Evolutionary conservation across 306 rosid species (phyloP).

Genomic region (Mucuna pruriens): DNA sequence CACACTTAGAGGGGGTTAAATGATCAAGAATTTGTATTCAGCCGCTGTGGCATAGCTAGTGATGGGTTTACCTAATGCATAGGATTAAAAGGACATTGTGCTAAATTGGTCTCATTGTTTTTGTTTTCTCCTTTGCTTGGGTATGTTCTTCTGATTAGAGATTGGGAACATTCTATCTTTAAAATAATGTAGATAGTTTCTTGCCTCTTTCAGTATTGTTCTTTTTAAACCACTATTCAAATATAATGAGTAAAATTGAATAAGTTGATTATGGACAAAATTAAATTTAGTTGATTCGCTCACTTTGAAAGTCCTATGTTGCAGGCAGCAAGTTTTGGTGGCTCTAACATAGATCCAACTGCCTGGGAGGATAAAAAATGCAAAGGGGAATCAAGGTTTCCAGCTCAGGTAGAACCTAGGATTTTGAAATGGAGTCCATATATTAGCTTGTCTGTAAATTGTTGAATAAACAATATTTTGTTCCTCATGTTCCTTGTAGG

Average conservation of each 20-base stretch:
- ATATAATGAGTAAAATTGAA: background rate
- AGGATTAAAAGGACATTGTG: background rate
- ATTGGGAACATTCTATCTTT: background rate
- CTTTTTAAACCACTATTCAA: background rate
- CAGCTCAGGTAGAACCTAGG: constrained; percentile 82
- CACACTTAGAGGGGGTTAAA: background rate
- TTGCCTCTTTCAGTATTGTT: background rate
- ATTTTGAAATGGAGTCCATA: background rate
- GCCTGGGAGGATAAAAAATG: constrained; percentile 99
- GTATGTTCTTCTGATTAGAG: constrained; percentile 11
- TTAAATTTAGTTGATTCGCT: constrained; percentile 20
- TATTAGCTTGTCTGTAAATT: constrained; percentile 6
- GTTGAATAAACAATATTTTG: background rate
- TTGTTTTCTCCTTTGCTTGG: constrained; percentile 2
- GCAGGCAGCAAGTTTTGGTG: constrained; percentile 97
- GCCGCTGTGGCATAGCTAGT: background rate
- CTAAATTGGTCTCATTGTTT: background rate
- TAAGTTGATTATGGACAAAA: background rate
- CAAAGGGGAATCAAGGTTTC: constrained; percentile 98
- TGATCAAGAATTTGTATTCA: constrained; percentile 1
- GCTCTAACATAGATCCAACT: constrained; percentile 99
- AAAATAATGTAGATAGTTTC: background rate
- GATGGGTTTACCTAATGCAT: background rate
- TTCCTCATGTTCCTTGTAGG: constrained; percentile 49
- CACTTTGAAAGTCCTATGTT: constrained; percentile 24